These are phyloP conservation scores for Neodidymelliopsis sp. DNA, from an alignment of 2,329 filamentous ascomycete species.

Conservation along the genomic window DNA sequence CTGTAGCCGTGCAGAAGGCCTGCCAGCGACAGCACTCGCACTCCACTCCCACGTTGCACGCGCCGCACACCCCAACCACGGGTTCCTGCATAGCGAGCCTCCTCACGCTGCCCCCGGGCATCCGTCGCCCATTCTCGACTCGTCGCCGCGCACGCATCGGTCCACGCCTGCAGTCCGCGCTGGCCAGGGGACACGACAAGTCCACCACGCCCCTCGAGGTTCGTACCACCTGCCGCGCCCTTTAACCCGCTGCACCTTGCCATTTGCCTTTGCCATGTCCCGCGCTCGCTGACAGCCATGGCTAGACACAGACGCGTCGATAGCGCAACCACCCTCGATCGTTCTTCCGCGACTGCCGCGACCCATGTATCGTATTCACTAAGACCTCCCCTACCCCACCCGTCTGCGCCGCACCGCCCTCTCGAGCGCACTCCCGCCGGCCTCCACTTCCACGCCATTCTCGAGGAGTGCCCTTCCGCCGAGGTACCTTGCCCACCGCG, in stretches of 20 bases:
- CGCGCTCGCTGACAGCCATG: conserved; percentile 43
- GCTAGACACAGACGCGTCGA: conserved; percentile 34
- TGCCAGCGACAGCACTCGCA: conserved; percentile 6
- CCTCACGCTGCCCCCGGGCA: conserved; percentile 26
- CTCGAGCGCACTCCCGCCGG: conserved; percentile 22
- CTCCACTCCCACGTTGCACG: conserved; percentile 29
- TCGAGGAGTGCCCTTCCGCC: conserved; percentile 23
- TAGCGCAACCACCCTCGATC: conserved; percentile 24
- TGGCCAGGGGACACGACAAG: conserved; percentile 37
- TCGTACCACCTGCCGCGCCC: conserved; percentile 43
- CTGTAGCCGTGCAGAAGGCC: conserved; percentile 1
- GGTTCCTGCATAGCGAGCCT: conserved; percentile 30
- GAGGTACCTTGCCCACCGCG: conserved; percentile 38
- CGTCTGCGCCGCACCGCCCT: conserved; percentile 27
- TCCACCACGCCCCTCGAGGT: conserved; percentile 37
- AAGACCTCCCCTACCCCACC: conserved; percentile 22
- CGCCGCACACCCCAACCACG: conserved; percentile 24
- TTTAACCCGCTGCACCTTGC: conserved; percentile 30
- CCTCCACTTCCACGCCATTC: conserved; percentile 20
- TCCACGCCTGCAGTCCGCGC: conserved; percentile 40
- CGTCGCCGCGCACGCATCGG: conserved; percentile 38
- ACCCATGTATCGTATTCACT: conserved; percentile 39
- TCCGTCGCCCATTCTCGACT: conserved; percentile 36
- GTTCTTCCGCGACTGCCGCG: conserved; percentile 21
- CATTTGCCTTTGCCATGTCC: conserved; percentile 15